These are phyloP conservation scores for Delphinella strobiligena DNA, from an alignment of 2,329 filamentous ascomycete species.

Conservation along the genomic window DNA sequence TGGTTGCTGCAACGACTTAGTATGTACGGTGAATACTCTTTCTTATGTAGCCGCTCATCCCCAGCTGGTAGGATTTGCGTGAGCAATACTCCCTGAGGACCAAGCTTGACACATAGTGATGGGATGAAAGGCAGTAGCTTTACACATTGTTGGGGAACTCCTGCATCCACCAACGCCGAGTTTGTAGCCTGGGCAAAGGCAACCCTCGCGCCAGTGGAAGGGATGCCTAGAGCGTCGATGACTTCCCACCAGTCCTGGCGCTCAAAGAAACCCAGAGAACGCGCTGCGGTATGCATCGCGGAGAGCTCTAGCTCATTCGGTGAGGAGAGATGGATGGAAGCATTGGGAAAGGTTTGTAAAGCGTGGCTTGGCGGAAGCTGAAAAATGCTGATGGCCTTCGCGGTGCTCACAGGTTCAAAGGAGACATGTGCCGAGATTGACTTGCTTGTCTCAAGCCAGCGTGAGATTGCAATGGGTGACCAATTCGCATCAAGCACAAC, in stretches of 20 bases:
- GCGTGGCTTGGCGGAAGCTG: slow-evolving; percentile 19
- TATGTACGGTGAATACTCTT: slow-evolving; percentile 56
- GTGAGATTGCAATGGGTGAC: slow-evolving; percentile 51
- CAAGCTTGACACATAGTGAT: slow-evolving; percentile 74
- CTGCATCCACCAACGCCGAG: slow-evolving; percentile 57
- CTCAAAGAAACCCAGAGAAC: slow-evolving; percentile 55
- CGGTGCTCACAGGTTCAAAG: slow-evolving; percentile 80
- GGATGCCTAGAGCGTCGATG: slow-evolving; percentile 69
- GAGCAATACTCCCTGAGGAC: slow-evolving; percentile 61
- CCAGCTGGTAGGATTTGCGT: slow-evolving; percentile 56
- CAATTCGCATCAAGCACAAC: slow-evolving; percentile 84
- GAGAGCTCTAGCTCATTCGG: slow-evolving; percentile 75
- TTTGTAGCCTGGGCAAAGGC: slow-evolving; percentile 59
- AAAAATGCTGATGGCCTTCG: slow-evolving; percentile 65
- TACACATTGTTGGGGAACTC: slow-evolving; percentile 71
- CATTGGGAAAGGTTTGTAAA: slow-evolving; percentile 41
- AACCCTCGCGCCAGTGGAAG: slow-evolving; percentile 55
- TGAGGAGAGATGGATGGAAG: slow-evolving; percentile 61
- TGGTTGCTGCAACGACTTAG: slow-evolving; percentile 46
- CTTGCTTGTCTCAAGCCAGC: slow-evolving; percentile 55
- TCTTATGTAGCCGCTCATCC: slow-evolving; percentile 54
- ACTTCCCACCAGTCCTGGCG: slow-evolving; percentile 62
- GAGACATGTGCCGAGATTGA: slow-evolving; percentile 48
- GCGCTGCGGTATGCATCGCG: slow-evolving; percentile 65
- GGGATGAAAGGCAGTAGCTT: slow-evolving; percentile 84